Percentiles rank a stretch among this genome's conserved stretches.
Evolutionary conservation across 441 rosid species (phyloP).

Genomic region (Populus hybrid): DNA sequence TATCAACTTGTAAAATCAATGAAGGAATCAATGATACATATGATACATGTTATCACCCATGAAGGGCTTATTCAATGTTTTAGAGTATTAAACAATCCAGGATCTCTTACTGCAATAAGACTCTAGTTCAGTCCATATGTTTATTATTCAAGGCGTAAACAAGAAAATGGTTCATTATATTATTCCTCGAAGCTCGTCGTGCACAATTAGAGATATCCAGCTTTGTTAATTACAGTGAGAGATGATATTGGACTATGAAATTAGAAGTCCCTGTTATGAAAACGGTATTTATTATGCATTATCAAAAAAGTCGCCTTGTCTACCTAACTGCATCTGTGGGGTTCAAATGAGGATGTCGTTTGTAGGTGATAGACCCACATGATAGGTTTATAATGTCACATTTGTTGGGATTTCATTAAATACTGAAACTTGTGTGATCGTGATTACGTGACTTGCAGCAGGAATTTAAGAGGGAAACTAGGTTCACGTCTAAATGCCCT

Average conservation of each 20-base stretch:
- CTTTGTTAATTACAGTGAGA: not conserved
- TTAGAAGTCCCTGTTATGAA: not conserved
- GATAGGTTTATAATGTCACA: not conserved
- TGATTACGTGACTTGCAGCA: constrained; percentile 21
- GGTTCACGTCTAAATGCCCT: constrained; percentile 71
- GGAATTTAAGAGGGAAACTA: constrained; percentile 86
- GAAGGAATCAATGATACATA: not conserved
- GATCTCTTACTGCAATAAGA: not conserved
- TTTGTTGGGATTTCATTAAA: not conserved
- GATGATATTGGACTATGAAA: not conserved
- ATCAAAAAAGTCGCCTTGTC: not conserved
- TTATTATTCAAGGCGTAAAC: not conserved
- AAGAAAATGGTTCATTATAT: not conserved
- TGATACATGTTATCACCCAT: not conserved
- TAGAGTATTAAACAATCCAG: not conserved
- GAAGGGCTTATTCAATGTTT: too few relatives aligned
- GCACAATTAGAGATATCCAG: not conserved
- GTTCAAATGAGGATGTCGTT: not conserved
- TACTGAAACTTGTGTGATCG: not conserved
- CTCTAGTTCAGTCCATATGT: not conserved
- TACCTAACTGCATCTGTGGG: not conserved
- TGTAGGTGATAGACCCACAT: not conserved
- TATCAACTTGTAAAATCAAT: not conserved
- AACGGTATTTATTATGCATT: not conserved
- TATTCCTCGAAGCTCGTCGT: not conserved